These are phyloP conservation scores for Candida sp. DNA, from an alignment of 1,139 yeast species.

Conservation along the genomic window DNA sequence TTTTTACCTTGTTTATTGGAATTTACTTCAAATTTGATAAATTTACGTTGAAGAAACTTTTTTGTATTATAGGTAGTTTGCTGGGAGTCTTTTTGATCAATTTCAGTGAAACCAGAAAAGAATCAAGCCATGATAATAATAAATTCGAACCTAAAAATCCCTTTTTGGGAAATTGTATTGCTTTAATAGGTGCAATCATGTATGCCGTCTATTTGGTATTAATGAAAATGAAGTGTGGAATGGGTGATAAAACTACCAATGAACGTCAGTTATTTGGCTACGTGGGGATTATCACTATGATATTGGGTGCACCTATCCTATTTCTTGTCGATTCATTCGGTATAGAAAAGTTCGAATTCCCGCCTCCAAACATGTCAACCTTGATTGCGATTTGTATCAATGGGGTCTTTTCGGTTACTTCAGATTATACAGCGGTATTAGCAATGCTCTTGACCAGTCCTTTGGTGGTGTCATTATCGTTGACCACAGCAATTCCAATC, in stretches of 20 bases:
- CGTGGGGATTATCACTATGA: constrained; percentile 41
- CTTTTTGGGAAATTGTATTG: constrained; percentile 41
- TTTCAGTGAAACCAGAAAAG: constrained; percentile 25
- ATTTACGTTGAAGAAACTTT: constrained; percentile 37
- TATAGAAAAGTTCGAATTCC: constrained; percentile 39
- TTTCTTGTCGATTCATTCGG: constrained; percentile 26
- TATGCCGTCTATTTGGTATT: constrained; percentile 45
- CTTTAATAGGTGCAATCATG: constrained; percentile 43
- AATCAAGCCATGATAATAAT: constrained; percentile 12
- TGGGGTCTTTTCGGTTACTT: constrained; percentile 44
- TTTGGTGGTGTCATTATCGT: constrained; percentile 47
- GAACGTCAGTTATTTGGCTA: constrained; percentile 47
- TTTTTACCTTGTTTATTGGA: constrained; percentile 48
- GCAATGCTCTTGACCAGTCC: constrained; percentile 56
- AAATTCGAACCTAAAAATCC: constrained; percentile 37
- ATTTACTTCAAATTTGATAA: constrained; percentile 35
- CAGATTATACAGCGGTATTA: constrained; percentile 47
- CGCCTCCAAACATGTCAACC: constrained; percentile 34
- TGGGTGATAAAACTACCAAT: constrained; percentile 39
- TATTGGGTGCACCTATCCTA: constrained; percentile 37
- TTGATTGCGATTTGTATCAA: constrained; percentile 33
- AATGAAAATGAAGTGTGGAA: constrained; percentile 44
- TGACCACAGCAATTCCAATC: constrained; percentile 52
- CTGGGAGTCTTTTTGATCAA: constrained; percentile 49
- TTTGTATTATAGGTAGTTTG: constrained; percentile 44